Evolutionary conservation across 768 basidiomycete genomes (phyloP), one percentile per base, ranked within the genome.

Genomic region (Cystofilobasidium bisporidii): DNA sequence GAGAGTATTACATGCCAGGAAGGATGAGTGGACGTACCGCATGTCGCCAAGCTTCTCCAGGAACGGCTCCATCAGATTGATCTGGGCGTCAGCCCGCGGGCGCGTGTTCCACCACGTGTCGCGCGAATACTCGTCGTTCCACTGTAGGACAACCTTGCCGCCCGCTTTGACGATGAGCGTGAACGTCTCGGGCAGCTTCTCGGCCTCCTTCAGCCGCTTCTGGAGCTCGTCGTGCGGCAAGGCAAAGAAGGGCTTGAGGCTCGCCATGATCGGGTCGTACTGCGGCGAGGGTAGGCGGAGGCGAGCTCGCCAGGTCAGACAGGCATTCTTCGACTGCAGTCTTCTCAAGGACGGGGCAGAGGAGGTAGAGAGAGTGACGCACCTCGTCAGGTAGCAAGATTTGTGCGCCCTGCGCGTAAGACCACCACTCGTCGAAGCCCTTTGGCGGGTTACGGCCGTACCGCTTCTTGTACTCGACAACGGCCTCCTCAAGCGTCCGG

Each of bases 391-490:
- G 76, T 11, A 78, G 63, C 18, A 77, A 71, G 2, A 77, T 74
- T 53, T 75, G 70, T 26, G 72, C 70, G 40, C 72, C 67, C 36
- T 69, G 62, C 11, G 73, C 74, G 69, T 77, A 77, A 33, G 71
- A 53, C 76, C 76, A 78, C 75, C 68, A 69, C 1, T 45, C 17
- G 32, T 91, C 93, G 71, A 98, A 99, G 0, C 92, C 94, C 50
- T 82, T 83, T 0, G 96, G 94, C 6, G 96, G 96, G 41, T 84
- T 78, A 43, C 14, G 80, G 6, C 41, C 79, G 76, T 94, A 92
- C 67, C 92, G 81, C 65, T 82, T 79, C 71, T 79, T 83, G 78
- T 99, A 99, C 76, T 94, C 91, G 12, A 77, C 76, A 0, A 90
- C 89, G 0, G 94, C 94, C 32, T 84, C 83, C 47, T 79, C 79